Percentiles rank a stretch among this genome's conserved stretches.
Conservation (phyloP, 805 yeast species). For the Priceomyces haplophilus region DNA sequence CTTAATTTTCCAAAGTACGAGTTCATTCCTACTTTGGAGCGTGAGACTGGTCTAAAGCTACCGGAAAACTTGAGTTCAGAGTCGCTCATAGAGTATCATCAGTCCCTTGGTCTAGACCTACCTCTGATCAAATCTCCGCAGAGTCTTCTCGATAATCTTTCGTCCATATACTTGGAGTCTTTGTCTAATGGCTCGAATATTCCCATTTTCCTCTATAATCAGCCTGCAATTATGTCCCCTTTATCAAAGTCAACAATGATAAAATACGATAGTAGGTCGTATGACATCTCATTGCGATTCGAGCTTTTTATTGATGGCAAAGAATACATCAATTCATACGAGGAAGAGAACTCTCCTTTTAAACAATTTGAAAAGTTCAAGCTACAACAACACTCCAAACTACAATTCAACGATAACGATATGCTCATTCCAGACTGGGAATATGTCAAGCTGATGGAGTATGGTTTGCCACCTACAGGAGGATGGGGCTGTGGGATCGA, state of each 20-base stretch:
- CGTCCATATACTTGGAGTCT: slow-evolving; percentile 63
- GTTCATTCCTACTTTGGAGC: slow-evolving; percentile 63
- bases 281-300: slow-evolving; percentile 63
- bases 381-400: slow-evolving; percentile 51
- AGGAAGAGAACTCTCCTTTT: slow-evolving; percentile 89
- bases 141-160: slow-evolving; percentile 62
- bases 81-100: slow-evolving; percentile 40
- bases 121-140: slow-evolving; percentile 49
- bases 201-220: slow-evolving; percentile 78
- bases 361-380: slow-evolving; percentile 63
- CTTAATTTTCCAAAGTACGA: slow-evolving; percentile 43
- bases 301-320: slow-evolving; percentile 78
- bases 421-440: slow-evolving; percentile 66
- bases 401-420: slow-evolving; percentile 54
- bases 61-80: slow-evolving; percentile 45
- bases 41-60: slow-evolving; percentile 44
- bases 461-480: slow-evolving; percentile 96
- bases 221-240: slow-evolving; percentile 85
- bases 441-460: slow-evolving; percentile 76
- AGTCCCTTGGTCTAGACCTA: slow-evolving; percentile 29
- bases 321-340: slow-evolving; percentile 91
- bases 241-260: slow-evolving; percentile 64
- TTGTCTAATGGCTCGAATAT: slow-evolving; percentile 37
- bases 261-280: slow-evolving; percentile 25
- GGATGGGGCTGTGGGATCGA: slow-evolving; percentile 98